These are phyloP conservation scores for Camptophora hylomeconis DNA, from an alignment of 2,329 filamentous ascomycete genomes.

Conservation along the genomic window DNA sequence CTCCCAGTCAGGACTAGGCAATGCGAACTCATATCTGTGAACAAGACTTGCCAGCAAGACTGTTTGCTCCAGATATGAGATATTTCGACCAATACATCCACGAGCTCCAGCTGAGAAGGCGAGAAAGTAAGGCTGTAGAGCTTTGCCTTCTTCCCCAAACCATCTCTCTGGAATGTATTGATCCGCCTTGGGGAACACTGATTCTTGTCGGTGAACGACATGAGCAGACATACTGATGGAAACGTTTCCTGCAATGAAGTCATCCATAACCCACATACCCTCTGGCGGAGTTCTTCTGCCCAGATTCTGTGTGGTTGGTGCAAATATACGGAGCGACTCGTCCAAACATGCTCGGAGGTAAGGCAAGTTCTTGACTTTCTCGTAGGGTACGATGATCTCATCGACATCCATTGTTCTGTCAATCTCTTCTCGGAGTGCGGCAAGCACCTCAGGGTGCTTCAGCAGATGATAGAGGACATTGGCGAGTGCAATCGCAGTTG, in stretches of 20 bases:
- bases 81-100: conserved; percentile 30
- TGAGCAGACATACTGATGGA: conserved; percentile 32
- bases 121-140: conserved; percentile 11
- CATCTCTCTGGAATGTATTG: conserved; percentile 22
- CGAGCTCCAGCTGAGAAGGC: conserved; percentile 28
- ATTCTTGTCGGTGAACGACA: conserved; percentile 27
- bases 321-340: conserved; percentile 35
- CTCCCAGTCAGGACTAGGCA: conserved; percentile 21
- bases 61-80: conserved; percentile 34
- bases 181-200: conserved; percentile 26
- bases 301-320: conserved; percentile 32
- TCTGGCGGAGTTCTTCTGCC: conserved; percentile 33
- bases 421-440: conserved; percentile 25
- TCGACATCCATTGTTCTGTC: conserved; percentile 29
- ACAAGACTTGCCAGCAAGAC: conserved; percentile 31
- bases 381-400: conserved; percentile 35
- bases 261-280: conserved; percentile 30
- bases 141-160: conserved; percentile 9
- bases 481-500: conserved; percentile 12
- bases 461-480: conserved; percentile 39
- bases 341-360: conserved; percentile 41
- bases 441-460: conserved; percentile 27
- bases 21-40: conserved; percentile 30
- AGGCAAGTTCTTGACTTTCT: conserved; percentile 38
- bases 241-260: conserved; percentile 33